Evolutionary conservation across 1,139 yeast genomes (phyloP).

Genomic region (Nakaseomyces bracarensis): DNA sequence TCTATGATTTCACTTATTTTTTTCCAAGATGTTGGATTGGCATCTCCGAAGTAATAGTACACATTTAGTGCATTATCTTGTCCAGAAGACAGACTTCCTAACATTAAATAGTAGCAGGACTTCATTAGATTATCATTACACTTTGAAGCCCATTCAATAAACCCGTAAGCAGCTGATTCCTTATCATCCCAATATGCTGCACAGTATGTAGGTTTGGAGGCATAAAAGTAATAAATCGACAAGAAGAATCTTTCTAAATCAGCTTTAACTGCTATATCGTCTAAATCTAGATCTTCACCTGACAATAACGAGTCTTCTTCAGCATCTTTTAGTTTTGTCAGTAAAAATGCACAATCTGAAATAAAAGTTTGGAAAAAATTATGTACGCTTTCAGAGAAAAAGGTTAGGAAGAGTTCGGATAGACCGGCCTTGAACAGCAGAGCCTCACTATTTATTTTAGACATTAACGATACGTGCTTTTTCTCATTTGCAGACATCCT

Average conservation of each 20-base stretch:
- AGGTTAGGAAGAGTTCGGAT: conserved; percentile 20
- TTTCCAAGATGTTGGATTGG: conserved; percentile 47
- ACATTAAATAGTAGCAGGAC: conserved; percentile 71
- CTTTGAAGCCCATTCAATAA: conserved; percentile 79
- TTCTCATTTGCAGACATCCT: conserved; percentile 6
- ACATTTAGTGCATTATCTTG: conserved; percentile 44
- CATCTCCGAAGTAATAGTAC: conserved; percentile 35
- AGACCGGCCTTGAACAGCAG: neutral
- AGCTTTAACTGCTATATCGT: conserved; percentile 58
- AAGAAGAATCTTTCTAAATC: conserved; percentile 84
- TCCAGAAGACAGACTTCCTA: conserved; percentile 68
- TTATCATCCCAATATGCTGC: conserved; percentile 66
- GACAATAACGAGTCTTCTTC: conserved; percentile 78
- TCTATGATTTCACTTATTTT: conserved; percentile 49
- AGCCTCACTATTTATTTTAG: neutral
- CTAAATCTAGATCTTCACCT: conserved; percentile 38
- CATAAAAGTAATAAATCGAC: conserved; percentile 63
- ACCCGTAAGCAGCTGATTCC: conserved; percentile 59
- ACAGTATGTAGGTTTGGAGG: conserved; percentile 51
- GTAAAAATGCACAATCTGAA: conserved; percentile 64
- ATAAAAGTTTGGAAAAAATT: conserved; percentile 54
- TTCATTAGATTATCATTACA: conserved; percentile 78
- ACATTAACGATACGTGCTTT: conserved; percentile 15
- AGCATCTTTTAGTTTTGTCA: conserved; percentile 70
- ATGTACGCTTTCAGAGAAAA: conserved; percentile 36